Evolutionary conservation across 2,329 filamentous ascomycete species (phyloP).

Genomic region (Pseudogymnoascus sp.): DNA sequence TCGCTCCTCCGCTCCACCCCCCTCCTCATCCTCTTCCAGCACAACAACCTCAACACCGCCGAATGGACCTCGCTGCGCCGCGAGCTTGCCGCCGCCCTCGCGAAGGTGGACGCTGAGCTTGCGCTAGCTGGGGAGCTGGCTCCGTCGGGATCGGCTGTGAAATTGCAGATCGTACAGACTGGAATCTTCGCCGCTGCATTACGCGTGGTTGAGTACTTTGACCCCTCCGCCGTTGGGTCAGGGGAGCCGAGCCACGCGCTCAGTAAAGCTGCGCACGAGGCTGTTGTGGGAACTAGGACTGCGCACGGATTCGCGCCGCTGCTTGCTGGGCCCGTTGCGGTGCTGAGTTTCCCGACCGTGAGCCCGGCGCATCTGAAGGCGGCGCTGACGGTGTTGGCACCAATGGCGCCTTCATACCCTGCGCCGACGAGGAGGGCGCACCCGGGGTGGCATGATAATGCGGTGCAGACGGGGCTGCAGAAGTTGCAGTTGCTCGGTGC

Average conservation of each 20-base stretch:
- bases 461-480: slow-evolving; percentile 72
- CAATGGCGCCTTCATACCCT: slow-evolving; percentile 64
- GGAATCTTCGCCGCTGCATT: slow-evolving; percentile 83
- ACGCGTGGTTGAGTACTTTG: slow-evolving; percentile 78
- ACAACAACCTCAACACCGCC: slow-evolving; percentile 62
- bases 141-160: slow-evolving; percentile 46
- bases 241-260: slow-evolving; percentile 46
- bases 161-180: slow-evolving; percentile 78
- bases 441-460: slow-evolving; percentile 72
- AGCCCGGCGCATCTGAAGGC: slow-evolving; percentile 78
- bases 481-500: slow-evolving; percentile 85
- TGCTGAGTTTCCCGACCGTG: slow-evolving; percentile 73
- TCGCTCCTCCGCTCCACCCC: slow-evolving; percentile 65
- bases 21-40: slow-evolving; percentile 64
- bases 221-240: slow-evolving; percentile 38
- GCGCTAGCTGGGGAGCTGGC: slow-evolving; percentile 38
- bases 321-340: slow-evolving; percentile 71
- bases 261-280: slow-evolving; percentile 35
- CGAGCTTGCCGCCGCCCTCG: slow-evolving; percentile 52
- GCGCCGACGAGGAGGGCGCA: slow-evolving; percentile 68
- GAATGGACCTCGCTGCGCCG: slow-evolving; percentile 62
- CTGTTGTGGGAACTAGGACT: slow-evolving; percentile 37
- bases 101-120: slow-evolving; percentile 53
- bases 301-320: slow-evolving; percentile 63
- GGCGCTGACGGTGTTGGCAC: slow-evolving; percentile 70